Evolutionary conservation across 1,284 basidiomycete genomes (phyloP).

Genomic region (Ceratobasidium sp.): DNA sequence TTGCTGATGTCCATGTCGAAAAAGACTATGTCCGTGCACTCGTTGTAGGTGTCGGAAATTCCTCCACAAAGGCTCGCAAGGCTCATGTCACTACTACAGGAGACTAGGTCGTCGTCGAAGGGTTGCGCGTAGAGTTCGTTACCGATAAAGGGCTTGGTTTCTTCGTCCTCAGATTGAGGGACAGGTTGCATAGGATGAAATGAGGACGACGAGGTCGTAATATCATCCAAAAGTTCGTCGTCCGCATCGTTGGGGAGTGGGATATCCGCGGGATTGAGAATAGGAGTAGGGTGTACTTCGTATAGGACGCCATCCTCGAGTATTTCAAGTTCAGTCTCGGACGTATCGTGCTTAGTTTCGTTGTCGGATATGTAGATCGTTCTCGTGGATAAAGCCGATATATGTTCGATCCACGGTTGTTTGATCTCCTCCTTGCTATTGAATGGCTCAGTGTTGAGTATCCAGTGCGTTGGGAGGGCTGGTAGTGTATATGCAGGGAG

Average conservation of each 20-base stretch:
- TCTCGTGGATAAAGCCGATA: not conserved
- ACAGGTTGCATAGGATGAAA: not conserved
- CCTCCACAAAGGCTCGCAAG: not conserved
- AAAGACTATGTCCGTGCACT: not conserved
- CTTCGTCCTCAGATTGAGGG: not conserved
- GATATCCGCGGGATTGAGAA: not conserved
- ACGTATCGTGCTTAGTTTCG: not conserved
- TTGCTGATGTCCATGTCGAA: not conserved
- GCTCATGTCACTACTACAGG: not conserved
- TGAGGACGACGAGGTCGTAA: not conserved
- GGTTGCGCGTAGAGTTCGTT: not conserved
- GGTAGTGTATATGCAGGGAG: not conserved
- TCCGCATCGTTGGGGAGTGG: not conserved
- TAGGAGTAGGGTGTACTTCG: not conserved
- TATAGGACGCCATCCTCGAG: not conserved
- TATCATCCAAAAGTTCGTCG: not conserved
- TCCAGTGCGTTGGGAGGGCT: not conserved
- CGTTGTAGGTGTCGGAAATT: not conserved
- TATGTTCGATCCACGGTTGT: not conserved
- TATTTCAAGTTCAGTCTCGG: not conserved
- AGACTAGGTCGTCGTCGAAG: not conserved
- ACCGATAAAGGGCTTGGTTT: not conserved
- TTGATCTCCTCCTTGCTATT: not conserved
- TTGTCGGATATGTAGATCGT: not conserved
- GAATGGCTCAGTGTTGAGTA: not conserved